Evolutionary conservation across 805 yeast species (phyloP), one percentile per base, ranked within the genome.

Genomic region (Metschnikowia orientalis): DNA sequence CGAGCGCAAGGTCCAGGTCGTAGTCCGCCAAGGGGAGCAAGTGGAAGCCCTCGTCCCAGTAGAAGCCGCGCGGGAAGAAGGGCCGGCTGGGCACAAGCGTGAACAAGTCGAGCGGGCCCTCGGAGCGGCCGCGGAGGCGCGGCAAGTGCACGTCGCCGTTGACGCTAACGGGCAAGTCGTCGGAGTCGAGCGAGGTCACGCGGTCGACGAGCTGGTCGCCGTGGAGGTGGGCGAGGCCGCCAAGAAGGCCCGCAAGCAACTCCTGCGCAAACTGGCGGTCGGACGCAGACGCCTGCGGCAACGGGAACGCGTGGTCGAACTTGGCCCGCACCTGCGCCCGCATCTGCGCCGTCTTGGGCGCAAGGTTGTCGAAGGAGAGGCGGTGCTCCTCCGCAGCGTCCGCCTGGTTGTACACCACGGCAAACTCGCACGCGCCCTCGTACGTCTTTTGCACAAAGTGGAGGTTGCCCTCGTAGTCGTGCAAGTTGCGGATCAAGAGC

Each of bases 31-130:
- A 63, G 6, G 95, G 95, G 24, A 89, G 64, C 39, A 90, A 65
- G 56, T 90, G 96, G 59, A 92, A 92, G 0, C 98, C 98, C 60
- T 92, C 98, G 59, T 92, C 98, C 98, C 98, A 92, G 53, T 85
- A 87, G 52, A 92, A 92, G 0, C 98, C 98, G 42, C 98, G 72
- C 3, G 98, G 97, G 59, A 92, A 92, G 51, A 85, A 86, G 1
- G 95, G 86, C 32, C 98, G 71, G 30, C 95, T 85, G 2, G 98
- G 98, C 20, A 87, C 92, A 14, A 87, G 69, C 0, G 92, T 74
- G 49, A 88, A 85, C 30, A 92, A 60, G 43, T 80, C 85, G 40
- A 63, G 59, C 1, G 95, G 95, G 0, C 89, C 92, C 50, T 85
- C 95, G 9, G 66, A 58, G n/a, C 51, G 38, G 0, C 89, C 87